Evolutionary conservation across 176 grass and related monocot genomes (phyloP).

Genomic region (Hordeum vulgare): DNA sequence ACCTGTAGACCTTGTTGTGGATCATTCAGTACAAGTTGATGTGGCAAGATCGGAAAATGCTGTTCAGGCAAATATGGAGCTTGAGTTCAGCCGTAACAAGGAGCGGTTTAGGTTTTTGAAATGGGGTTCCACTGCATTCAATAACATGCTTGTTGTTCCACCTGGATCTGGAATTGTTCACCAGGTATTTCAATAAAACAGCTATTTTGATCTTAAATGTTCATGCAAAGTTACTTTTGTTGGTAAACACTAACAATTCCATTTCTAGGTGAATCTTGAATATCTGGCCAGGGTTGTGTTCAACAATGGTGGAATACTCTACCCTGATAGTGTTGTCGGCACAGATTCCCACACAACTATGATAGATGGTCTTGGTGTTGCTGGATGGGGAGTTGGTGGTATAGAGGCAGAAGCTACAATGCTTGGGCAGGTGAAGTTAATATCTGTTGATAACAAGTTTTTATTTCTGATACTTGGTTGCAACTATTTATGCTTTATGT

Average conservation of each 20-base stretch:
- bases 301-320: constrained; percentile 87
- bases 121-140: constrained; percentile 92
- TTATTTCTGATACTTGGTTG: background rate
- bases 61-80: constrained; percentile 76
- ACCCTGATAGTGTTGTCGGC: constrained; percentile 90
- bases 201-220: background rate
- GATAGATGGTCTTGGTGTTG: constrained; percentile 95
- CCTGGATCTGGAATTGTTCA: constrained; percentile 98
- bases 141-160: constrained; percentile 99
- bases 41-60: constrained; percentile 88
- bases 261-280: constrained; percentile 85
- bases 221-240: background rate
- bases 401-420: constrained; percentile 95
- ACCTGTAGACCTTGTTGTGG: constrained; percentile 95
- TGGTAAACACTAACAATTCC: background rate
- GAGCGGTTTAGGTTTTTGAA: constrained; percentile 91
- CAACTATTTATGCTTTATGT: background rate
- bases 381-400: constrained; percentile 97
- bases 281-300: constrained; percentile 93
- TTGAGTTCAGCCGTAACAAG: constrained; percentile 91
- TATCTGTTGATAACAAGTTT: background rate
- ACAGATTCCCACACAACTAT: constrained; percentile 97
- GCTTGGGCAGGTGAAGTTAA: constrained; percentile 81
- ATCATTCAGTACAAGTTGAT: constrained; percentile 98
- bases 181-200: constrained; percentile 48